A percentile compares a stretch with the other conserved stretches of the same genome.
Conservation (phyloP, 202 grass and related monocot genomes). For the Saccharum hybrid region DNA sequence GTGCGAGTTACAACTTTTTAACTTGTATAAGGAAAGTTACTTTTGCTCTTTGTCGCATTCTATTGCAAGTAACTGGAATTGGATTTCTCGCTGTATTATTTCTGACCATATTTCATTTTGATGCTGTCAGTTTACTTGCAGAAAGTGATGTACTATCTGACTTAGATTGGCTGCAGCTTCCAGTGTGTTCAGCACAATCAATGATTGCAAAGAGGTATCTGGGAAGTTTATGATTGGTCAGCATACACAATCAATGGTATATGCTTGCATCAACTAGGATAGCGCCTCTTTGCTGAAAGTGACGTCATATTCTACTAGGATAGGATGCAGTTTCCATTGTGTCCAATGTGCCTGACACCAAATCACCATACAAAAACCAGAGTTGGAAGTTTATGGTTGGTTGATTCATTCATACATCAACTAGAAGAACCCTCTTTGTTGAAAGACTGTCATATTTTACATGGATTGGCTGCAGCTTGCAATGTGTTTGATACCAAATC, state of each 20-base stretch:
- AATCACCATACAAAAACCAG: not conserved
- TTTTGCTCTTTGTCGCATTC: conserved; percentile 21
- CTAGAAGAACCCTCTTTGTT: not conserved
- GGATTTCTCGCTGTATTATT: conserved; percentile 33
- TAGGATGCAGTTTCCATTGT: not conserved
- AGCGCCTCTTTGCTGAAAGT: not conserved
- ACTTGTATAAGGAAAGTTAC: conserved; percentile 43
- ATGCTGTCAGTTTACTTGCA: conserved; percentile 33
- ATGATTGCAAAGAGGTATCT: conserved; percentile 21
- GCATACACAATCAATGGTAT: not conserved
- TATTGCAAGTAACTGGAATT: conserved; percentile 14
- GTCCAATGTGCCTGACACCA: not conserved
- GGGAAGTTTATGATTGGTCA: conserved; percentile 28
- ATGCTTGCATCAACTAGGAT: not conserved
- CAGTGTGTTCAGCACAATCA: not conserved
- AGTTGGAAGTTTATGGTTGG: not conserved
- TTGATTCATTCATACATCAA: not conserved
- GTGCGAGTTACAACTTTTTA: conserved; percentile 1
- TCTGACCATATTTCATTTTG: conserved; percentile 31
- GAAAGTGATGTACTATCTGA: conserved; percentile 18
- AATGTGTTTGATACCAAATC: not conserved
- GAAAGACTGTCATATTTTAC: not conserved
- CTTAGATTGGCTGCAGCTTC: conserved; percentile 35
- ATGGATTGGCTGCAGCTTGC: not conserved
- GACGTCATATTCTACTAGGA: not conserved